Evolutionary conservation across 2,329 filamentous ascomycete species (phyloP).

Genomic region (Calcarisporium arbuscula): DNA sequence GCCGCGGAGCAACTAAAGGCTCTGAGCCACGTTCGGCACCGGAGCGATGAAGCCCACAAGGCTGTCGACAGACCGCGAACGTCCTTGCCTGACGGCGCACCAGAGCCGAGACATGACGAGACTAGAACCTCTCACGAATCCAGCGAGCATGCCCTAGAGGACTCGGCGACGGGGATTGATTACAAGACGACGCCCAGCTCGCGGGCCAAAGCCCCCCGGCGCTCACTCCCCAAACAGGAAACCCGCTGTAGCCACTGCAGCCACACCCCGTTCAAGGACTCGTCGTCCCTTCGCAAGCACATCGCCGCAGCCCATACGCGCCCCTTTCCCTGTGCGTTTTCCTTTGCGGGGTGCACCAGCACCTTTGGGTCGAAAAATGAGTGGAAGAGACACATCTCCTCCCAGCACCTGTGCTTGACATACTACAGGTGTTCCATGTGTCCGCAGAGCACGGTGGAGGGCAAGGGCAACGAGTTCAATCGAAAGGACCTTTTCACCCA

Average conservation of each 20-base stretch:
- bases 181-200: slow-evolving; percentile 18
- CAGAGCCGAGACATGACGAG: slow-evolving; percentile 22
- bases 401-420: slow-evolving; percentile 72
- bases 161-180: slow-evolving; percentile 16
- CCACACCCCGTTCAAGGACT: slow-evolving; percentile 61
- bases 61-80: slow-evolving; percentile 26
- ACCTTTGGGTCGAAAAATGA: slow-evolving; percentile 93
- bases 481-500: slow-evolving; percentile 95
- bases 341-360: slow-evolving; percentile 74
- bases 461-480: slow-evolving; percentile 70
- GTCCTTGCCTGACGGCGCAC: slow-evolving; percentile 30
- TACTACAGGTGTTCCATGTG: slow-evolving; percentile 61
- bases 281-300: slow-evolving; percentile 59
- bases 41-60: slow-evolving; percentile 37
- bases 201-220: slow-evolving; percentile 36
- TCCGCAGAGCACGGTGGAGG: slow-evolving; percentile 45
- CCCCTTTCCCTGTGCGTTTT: slow-evolving; percentile 80
- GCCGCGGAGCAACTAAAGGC: slow-evolving; percentile 62
- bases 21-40: slow-evolving; percentile 54
- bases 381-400: slow-evolving; percentile 92
- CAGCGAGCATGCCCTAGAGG: slow-evolving; percentile 24
- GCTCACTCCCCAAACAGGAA: slow-evolving; percentile 52
- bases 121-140: slow-evolving; percentile 24
- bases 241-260: slow-evolving; percentile 56
- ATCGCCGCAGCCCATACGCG: slow-evolving; percentile 63